phyloP scores from a whole-genome alignment of 306 rosid genomes.

The Urtica urens region DNA sequence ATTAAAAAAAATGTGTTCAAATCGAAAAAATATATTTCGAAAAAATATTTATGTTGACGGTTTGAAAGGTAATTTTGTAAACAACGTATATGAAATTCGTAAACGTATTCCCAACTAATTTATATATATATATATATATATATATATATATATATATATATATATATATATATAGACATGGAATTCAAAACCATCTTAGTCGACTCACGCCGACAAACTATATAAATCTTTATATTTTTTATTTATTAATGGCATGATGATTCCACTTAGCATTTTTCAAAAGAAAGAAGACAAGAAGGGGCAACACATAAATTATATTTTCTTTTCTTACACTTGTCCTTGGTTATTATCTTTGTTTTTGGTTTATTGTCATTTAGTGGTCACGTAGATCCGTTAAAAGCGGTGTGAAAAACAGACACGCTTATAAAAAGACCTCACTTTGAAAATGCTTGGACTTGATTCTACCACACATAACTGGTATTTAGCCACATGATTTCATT shows the following conservation, averaged over 20 bases:
- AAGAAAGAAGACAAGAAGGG: conserved; percentile 4
- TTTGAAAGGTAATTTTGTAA: no score
- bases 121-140: no score
- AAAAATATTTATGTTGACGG: no score
- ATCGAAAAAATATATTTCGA: no score
- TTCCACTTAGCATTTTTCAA: conserved; percentile 17
- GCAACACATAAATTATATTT: not conserved
- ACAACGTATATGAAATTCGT: no score
- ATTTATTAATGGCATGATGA: not conserved
- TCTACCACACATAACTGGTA: conserved; percentile 16
- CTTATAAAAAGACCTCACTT: conserved; percentile 2
- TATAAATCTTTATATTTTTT: not conserved
- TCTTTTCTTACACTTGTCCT: not conserved
- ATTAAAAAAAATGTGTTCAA: no score
- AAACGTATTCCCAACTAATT: no score
- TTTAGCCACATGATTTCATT: conserved; percentile 5
- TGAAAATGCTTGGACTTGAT: not conserved
- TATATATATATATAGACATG: not conserved
- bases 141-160: no score
- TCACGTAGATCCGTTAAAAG: not conserved
- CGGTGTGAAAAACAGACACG: not conserved
- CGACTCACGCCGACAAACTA: not conserved
- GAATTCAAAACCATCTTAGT: not conserved
- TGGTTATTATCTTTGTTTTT: not conserved
- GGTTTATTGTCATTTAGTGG: not conserved